Base-by-base conservation (phyloP, 257 asterid species). In the Eustoma russellianum region DNA sequence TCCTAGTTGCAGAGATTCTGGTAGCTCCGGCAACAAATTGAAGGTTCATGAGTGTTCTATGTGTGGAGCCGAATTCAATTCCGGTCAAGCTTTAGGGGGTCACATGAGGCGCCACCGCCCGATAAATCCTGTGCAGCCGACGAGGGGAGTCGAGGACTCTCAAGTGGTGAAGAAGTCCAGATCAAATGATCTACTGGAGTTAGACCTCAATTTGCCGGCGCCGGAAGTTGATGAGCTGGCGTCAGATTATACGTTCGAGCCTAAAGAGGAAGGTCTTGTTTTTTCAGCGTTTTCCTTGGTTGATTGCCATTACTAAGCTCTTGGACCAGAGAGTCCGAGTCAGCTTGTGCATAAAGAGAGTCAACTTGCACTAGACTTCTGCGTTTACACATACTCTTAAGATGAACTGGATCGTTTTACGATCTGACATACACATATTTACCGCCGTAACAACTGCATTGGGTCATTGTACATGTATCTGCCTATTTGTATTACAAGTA, bases 61-160 rank as follows among this genome's bases (percentile, higher is more conserved):
- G 9, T 90, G 98, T 53, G 87, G 98, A 1, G 93, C 94, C 5
- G 95, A 78, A 8, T 90, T 90, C 52, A 76, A 50, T 14, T 90
- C 96, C 7, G 98, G 98, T 3, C 98, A 90, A 71, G 98, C 98
- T 16, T 53, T 86, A 33, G 98, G 98, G 16, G 96, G 98, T n/a
- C 98, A 90, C 71, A 90, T 90, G 98, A 73, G 98, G 78, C 80
- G 96, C 67, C 98, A 90, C 63, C 73, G 94, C 38, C 85, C 97
- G 33, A 59, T 78, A 16, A 78, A 77, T 16, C 78, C 78, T 47
- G 40, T 66, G 57, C 57, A 56, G 33, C 52, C 14, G 59, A 11
- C 7, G 43, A 4, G 59, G 19, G 30, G 74, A 33, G 34, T 33
- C 6, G 71, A 70, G 33, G 69, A 48, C 68, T 40, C 62, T 4